Base-by-base conservation (phyloP, 371 early-diverging fungal genomes). In the Nematocida parisii region DNA sequence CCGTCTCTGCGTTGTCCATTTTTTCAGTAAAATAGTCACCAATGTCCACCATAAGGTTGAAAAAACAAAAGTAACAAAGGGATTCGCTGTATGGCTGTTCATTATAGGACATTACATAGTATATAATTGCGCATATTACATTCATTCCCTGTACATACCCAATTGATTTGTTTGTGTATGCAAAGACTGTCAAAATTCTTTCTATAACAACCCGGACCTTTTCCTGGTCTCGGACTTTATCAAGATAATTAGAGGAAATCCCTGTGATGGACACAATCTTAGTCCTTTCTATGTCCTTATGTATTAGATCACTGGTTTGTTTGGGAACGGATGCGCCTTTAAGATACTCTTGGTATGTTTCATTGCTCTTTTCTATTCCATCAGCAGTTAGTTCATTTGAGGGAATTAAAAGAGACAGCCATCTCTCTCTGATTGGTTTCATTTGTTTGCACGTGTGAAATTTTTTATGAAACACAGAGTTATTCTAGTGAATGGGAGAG, bases 111-210 rank as follows among this genome's bases (percentile, higher is more conserved):
- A 88, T 60, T 4, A 87, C 88, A 75, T 85, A 77, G 68, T 87
- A 87, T 52, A 88, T 81, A 11, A 82, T 72, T 33, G 81, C 40
- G n/a, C 85, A 44, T n/a, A 88, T 20, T 45, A 77, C 57, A 58
- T 86, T 81, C 86, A 87, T 87, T 61, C 88, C 88, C 70, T 88
- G 88, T 0, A 87, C 84, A 81, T 88, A 88, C n/a, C 84, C 85
- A 50, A 88, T 83, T 15, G 82, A 61, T 39, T 67, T 64, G 62
- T 86, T 87, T 7, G 83, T 82, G 6, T 60, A 42, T 46, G 75
- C 72, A 67, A 66, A 87, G 20, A 71, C 66, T 39, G 62, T 61
- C 6, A 88, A 68, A 66, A 87, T 85, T 52, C 82, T 66, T 56
- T 62, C 80, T 33, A 88, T 73, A 5, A 46, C 62, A 57, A 72